A percentile compares a stretch with the other conserved stretches of the same genome.
Evolutionary conservation across 805 yeast species (phyloP).

Genomic region (Hanseniaspora occidentalis): DNA sequence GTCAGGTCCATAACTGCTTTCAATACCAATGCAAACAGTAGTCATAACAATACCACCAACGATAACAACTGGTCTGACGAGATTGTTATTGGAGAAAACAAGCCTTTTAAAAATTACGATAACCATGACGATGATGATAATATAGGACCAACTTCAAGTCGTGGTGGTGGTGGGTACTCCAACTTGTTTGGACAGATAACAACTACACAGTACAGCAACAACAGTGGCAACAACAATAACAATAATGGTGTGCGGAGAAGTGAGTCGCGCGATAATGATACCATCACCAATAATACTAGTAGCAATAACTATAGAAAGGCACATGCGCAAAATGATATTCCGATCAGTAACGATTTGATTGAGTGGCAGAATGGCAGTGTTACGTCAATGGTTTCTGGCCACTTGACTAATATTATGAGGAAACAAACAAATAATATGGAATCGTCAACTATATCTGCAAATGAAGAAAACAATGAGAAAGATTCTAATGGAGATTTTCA

Average conservation of each 20-base stretch:
- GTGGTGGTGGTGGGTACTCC: neutral
- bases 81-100: conserved; percentile 6
- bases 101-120: conserved; percentile 4
- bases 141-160: neutral
- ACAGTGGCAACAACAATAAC: neutral
- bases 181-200: neutral
- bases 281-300: neutral
- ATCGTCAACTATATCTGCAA: neutral
- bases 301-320: neutral
- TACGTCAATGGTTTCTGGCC: conserved; percentile 8
- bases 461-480: conserved; percentile 3
- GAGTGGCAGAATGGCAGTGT: conserved; percentile 8
- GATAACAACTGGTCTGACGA: conserved; percentile 1
- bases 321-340: neutral
- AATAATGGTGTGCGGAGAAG: neutral
- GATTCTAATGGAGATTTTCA: conserved; percentile 16
- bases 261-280: neutral
- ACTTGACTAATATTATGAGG: conserved; percentile 3
- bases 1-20: conserved; percentile 2
- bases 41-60: neutral
- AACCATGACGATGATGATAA: neutral
- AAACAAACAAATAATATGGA: neutral
- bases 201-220: neutral
- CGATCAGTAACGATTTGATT: conserved; percentile 6
- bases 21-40: neutral